Evolutionary conservation across 2,329 filamentous ascomycete species (phyloP), one percentile per base, ranked within the genome.

Genomic region (Scedosporium dehoogii): DNA sequence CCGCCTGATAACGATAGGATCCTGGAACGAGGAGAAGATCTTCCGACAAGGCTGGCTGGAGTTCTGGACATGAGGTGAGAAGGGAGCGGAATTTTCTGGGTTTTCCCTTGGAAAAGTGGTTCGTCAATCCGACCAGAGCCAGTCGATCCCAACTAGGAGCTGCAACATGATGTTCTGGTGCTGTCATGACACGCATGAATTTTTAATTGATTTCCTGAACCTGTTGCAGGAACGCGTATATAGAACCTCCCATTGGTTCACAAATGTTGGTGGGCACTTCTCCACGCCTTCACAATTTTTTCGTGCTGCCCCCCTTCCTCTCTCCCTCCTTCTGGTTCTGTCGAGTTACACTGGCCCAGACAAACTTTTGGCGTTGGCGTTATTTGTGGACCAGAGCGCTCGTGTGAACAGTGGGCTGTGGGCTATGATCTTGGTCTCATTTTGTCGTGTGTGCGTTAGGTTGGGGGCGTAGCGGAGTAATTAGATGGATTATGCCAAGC

Each of bases 161-260:
- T 55, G 51, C 51, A 23, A 55, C 51, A 55, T 55, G 51, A 55
- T 55, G 29, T 55, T 23, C 51, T 55, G n/a, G 51, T 55, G 51
- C 51, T 55, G 51, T 55, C 51, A 55, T 55, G 51, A 55, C 51
- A 55, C 51, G 51, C 51, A 55, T 55, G 51, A 55, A 55, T 55
- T 48, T 55, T 55, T 18, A 55, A 55, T 55, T 55, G 51, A 55
- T 55, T 23, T 55, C 23, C 51, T 55, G 51, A 55, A 27, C 16
- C 51, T 55, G 23, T 55, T 55, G 51, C 51, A 55, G 51, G 51
- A 55, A 55, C 51, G 18, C 23, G 18, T 55, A 27, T 23, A 23
- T 23, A 55, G 12, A 55, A 23, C 7, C 51, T 25, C 51, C 29
- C 23, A 55, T 55, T 55, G 51, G 51, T 25, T 23, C 51, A 23